Percentiles rank a stretch among this genome's conserved stretches.
Evolutionary conservation across 2,329 filamentous ascomycete genomes (phyloP).

Genomic region (Claviceps sorghi): DNA sequence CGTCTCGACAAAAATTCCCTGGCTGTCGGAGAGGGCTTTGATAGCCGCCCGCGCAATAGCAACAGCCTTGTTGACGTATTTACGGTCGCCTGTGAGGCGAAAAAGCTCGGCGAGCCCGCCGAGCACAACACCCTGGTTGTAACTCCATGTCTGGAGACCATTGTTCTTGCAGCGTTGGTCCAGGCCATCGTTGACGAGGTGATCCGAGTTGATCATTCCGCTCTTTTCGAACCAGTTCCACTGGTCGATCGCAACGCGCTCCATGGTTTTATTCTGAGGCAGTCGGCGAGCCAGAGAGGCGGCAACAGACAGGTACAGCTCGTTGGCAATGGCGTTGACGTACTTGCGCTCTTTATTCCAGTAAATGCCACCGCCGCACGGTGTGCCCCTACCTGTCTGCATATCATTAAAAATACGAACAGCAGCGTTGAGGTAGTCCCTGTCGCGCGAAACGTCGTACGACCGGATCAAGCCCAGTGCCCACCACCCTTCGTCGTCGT

Average conservation of each 20-base stretch:
- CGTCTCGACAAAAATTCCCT: slow-evolving; percentile 30
- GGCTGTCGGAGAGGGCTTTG: slow-evolving; percentile 24
- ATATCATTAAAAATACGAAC: slow-evolving; percentile 42
- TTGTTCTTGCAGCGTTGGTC: slow-evolving; percentile 35
- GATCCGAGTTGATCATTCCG: slow-evolving; percentile 36
- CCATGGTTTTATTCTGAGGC: slow-evolving; percentile 24
- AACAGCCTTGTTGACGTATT: slow-evolving; percentile 27
- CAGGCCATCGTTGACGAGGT: slow-evolving; percentile 41
- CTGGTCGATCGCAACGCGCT: slow-evolving; percentile 32
- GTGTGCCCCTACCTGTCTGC: slow-evolving; percentile 29
- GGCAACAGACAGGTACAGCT: slow-evolving; percentile 39
- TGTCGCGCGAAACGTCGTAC: slow-evolving; percentile 38
- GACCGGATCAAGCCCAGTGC: slow-evolving; percentile 42
- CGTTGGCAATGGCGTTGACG: slow-evolving; percentile 43
- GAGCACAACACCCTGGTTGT: slow-evolving; percentile 46
- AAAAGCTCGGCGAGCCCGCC: slow-evolving; percentile 39
- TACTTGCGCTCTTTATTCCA: slow-evolving; percentile 38
- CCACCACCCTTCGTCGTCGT: slow-evolving; percentile 53
- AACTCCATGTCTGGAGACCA: slow-evolving; percentile 33
- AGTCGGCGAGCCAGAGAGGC: slow-evolving; percentile 38
- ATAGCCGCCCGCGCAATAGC: slow-evolving; percentile 40
- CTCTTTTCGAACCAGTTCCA: slow-evolving; percentile 38
- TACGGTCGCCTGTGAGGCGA: slow-evolving; percentile 25
- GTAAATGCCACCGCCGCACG: slow-evolving; percentile 40
- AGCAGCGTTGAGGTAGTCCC: slow-evolving; percentile 38